Evolutionary conservation across 2,329 filamentous ascomycete genomes (phyloP).

Genomic region (Xylariaceae sp.): DNA sequence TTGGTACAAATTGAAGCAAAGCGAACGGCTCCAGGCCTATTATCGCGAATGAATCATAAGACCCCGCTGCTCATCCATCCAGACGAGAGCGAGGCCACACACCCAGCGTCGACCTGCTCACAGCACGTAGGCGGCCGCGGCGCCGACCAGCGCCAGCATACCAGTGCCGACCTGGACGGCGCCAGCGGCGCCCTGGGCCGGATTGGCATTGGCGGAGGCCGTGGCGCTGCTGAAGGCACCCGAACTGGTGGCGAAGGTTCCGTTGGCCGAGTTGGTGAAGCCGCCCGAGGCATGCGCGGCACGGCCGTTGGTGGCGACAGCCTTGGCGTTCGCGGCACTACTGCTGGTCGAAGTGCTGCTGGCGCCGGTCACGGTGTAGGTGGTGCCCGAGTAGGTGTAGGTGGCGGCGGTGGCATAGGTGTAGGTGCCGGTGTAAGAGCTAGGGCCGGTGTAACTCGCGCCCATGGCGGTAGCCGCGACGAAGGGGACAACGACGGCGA

Average conservation of each 20-base stretch:
- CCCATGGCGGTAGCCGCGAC: conserved; percentile 11
- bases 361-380: conserved; percentile 5
- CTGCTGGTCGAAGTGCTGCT: conserved; percentile 1
- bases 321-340: not conserved
- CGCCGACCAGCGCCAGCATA: conserved; percentile 12
- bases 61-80: no score
- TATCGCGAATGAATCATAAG: no score
- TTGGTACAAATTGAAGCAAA: no score
- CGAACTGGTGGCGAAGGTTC: conserved; percentile 7
- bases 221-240: conserved; percentile 10
- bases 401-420: conserved; percentile 10
- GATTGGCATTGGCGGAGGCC: conserved; percentile 14
- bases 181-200: conserved; percentile 9
- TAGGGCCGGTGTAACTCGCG: conserved; percentile 8
- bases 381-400: conserved; percentile 7
- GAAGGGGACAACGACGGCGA: conserved; percentile 7
- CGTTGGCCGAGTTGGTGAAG: conserved; percentile 12
- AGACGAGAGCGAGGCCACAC: no score
- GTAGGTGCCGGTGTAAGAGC: conserved; percentile 3
- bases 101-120: no score
- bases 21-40: no score
- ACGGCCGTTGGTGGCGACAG: not conserved
- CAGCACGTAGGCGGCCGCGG: conserved; percentile 11
- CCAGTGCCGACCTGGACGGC: conserved; percentile 9
- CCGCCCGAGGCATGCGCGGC: conserved; percentile 8